Evolutionary conservation across 805 yeast genomes (phyloP).

Genomic region (Candida gorgasii): DNA sequence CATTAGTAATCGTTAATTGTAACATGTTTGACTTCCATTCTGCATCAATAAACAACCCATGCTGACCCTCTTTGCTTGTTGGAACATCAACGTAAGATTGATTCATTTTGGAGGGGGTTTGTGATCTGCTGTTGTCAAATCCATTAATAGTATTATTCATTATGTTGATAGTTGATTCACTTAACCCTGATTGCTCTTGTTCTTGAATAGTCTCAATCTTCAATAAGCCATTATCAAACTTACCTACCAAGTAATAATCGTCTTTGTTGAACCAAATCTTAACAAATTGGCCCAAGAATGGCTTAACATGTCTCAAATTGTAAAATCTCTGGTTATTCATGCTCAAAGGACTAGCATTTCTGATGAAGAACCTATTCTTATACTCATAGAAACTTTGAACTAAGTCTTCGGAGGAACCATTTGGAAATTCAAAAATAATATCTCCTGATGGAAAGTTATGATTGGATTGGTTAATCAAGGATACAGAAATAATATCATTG

Average conservation of each 20-base stretch:
- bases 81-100: constrained; percentile 4
- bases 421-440: constrained; percentile 28
- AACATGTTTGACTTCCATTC: constrained; percentile 35
- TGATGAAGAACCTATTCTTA: constrained; percentile 21
- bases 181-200: not conserved
- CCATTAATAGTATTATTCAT: constrained; percentile 5
- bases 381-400: constrained; percentile 2
- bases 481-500: constrained; percentile 21
- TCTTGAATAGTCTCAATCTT: not conserved
- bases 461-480: constrained; percentile 24
- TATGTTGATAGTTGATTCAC: constrained; percentile 2
- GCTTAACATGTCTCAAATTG: constrained; percentile 24
- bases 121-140: not conserved
- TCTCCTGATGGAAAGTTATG: constrained; percentile 28
- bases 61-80: constrained; percentile 1
- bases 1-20: constrained; percentile 33
- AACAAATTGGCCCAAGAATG: constrained; percentile 20
- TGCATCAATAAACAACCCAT: constrained; percentile 19
- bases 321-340: constrained; percentile 28
- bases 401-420: constrained; percentile 8
- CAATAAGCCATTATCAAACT: constrained; percentile 1
- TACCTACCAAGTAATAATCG: constrained; percentile 15
- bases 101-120: not conserved
- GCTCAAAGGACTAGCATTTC: constrained; percentile 25
- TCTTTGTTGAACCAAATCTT: constrained; percentile 20